Evolutionary conservation across 2,329 filamentous ascomycete genomes (phyloP).

Genomic region (Pseudogymnoascus sp.): DNA sequence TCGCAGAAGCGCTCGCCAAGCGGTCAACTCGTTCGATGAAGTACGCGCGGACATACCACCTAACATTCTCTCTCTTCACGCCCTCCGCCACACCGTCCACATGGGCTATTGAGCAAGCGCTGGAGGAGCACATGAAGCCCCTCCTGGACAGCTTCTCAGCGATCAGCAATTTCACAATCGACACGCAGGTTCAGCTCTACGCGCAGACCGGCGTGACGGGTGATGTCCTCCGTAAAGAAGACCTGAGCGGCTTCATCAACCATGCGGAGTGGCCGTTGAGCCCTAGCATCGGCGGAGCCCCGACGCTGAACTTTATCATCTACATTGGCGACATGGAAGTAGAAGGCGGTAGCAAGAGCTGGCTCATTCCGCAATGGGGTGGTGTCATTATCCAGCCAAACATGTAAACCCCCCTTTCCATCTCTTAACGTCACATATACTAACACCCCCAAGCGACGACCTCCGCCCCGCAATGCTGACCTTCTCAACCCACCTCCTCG

Average conservation of each 20-base stretch:
- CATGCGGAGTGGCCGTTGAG: conserved; percentile 95
- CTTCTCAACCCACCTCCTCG: conserved; percentile 84
- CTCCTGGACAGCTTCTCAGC: conserved; percentile 69
- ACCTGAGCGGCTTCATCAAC: conserved; percentile 91
- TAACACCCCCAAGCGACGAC: conserved; percentile 41
- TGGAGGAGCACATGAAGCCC: conserved; percentile 73
- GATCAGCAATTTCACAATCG: conserved; percentile 92
- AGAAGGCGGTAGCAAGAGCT: conserved; percentile 50
- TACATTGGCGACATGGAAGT: conserved; percentile 62
- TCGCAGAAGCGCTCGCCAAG: conserved; percentile 50
- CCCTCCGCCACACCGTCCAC: conserved; percentile 68
- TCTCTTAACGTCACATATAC: conserved; percentile 41
- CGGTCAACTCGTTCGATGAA: conserved; percentile 80
- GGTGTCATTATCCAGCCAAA: conserved; percentile 54
- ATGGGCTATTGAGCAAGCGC: conserved; percentile 82
- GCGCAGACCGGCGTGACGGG: conserved; percentile 54
- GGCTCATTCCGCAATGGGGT: conserved; percentile 96
- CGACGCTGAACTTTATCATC: conserved; percentile 92
- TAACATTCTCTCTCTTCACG: conserved; percentile 93
- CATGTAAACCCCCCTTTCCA: conserved; percentile 51
- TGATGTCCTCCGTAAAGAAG: conserved; percentile 67
- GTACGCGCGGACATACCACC: conserved; percentile 87
- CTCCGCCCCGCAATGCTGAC: conserved; percentile 77
- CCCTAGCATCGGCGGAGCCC: conserved; percentile 84
- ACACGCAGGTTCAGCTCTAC: conserved; percentile 93